Evolutionary conservation across 352 stramenopile species (phyloP).

Genomic region (Phytophthora foliorum): DNA sequence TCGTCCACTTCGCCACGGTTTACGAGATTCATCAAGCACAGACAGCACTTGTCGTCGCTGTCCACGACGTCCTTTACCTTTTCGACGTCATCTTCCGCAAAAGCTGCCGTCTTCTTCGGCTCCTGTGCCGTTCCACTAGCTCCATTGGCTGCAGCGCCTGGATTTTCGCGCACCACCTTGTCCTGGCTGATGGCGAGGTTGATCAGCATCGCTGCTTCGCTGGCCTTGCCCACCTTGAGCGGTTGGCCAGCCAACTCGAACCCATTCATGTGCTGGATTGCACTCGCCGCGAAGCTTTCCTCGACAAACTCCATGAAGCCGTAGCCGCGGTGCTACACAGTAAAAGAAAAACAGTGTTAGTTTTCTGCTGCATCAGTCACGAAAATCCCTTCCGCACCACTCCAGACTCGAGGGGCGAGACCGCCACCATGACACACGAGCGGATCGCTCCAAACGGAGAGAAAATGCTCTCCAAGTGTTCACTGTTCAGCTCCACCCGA

Average conservation of each 20-base stretch:
- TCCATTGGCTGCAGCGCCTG: constrained; percentile 18
- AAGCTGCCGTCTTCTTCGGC: constrained; percentile 40
- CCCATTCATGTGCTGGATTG: constrained; percentile 87
- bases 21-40: constrained; percentile 83
- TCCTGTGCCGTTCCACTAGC: constrained; percentile 1
- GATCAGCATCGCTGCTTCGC: constrained; percentile 67
- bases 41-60: constrained; percentile 54
- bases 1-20: constrained; percentile 76
- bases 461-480: constrained; percentile 87
- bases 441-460: constrained; percentile 77
- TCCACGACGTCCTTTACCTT: constrained; percentile 56
- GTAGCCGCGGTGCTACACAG: constrained; percentile 69
- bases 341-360: background rate
- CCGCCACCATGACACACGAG: constrained; percentile 70
- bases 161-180: constrained; percentile 59
- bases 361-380: background rate
- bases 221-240: constrained; percentile 85
- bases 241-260: constrained; percentile 81
- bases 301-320: constrained; percentile 82
- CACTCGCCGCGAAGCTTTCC: constrained; percentile 63
- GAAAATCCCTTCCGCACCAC: constrained; percentile 39
- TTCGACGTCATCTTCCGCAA: constrained; percentile 72
- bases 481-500: constrained; percentile 76
- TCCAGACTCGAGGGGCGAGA: constrained; percentile 64
- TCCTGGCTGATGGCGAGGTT: constrained; percentile 74